Evolutionary conservation across 108 stramenopile genomes (phyloP).

Genomic region (Halocafeteria seosinensis): DNA sequence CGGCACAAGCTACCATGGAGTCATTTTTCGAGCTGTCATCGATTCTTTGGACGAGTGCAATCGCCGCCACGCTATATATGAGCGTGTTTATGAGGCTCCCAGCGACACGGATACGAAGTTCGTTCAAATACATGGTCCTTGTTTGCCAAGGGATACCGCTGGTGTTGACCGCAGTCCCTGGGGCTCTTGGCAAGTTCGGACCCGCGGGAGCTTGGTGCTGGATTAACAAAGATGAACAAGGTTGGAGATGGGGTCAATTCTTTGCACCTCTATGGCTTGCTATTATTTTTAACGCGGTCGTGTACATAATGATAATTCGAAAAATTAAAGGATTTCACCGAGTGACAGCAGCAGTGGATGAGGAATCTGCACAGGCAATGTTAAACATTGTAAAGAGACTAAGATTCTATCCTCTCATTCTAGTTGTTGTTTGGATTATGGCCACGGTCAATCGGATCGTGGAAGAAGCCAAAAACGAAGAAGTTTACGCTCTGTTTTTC

Average conservation of each 20-base stretch:
- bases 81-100: not conserved
- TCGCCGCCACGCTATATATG: conserved; percentile 17
- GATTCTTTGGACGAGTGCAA: conserved; percentile 17
- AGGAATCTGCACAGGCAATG: not conserved
- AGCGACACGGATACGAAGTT: not conserved
- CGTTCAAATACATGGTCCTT: not conserved
- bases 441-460: conserved; percentile 19
- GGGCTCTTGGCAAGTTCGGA: conserved; percentile 16
- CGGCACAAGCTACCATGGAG: not conserved
- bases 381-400: conserved; percentile 5
- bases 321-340: not conserved
- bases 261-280: conserved; percentile 18
- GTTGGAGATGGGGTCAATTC: conserved; percentile 18
- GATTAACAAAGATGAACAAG: conserved; percentile 11
- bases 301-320: conserved; percentile 6
- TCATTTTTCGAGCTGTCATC: conserved; percentile 17
- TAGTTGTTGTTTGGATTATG: conserved; percentile 19
- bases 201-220: conserved; percentile 29
- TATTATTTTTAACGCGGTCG: conserved; percentile 8
- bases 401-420: conserved; percentile 17
- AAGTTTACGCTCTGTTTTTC: conserved; percentile 23
- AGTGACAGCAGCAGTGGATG: not conserved
- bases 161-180: conserved; percentile 12
- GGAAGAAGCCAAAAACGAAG: conserved; percentile 1
- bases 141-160: conserved; percentile 16